These are phyloP conservation scores for Dichotomocladium elegans DNA, from an alignment of 371 early-diverging fungal species.

Conservation along the genomic window DNA sequence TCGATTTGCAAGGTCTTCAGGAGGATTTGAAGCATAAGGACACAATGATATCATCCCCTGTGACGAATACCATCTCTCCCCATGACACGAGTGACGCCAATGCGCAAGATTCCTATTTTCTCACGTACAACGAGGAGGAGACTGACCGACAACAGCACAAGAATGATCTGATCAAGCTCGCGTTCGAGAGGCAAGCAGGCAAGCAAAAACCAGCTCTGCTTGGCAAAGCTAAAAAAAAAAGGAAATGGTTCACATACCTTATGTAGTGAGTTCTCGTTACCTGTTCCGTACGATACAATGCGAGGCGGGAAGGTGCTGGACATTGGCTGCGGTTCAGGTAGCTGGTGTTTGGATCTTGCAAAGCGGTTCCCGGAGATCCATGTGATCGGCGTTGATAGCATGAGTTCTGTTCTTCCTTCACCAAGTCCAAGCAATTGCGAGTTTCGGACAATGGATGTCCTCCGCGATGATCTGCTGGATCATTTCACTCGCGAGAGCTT, in stretches of 20 bases:
- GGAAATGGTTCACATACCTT: background rate
- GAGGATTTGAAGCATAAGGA: too few relatives aligned
- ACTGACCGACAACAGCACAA: constrained; percentile 25
- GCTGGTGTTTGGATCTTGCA: constrained; percentile 35
- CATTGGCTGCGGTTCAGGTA: constrained; percentile 45
- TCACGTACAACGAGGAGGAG: constrained; percentile 16
- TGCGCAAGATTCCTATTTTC: background rate
- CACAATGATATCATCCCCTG: background rate
- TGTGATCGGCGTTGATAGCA: constrained; percentile 24
- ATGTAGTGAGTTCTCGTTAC: constrained; percentile 19
- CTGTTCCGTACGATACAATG: constrained; percentile 14
- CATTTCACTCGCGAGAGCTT: constrained; percentile 5
- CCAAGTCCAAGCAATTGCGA: constrained; percentile 22
- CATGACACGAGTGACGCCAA: background rate
- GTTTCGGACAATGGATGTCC: constrained; percentile 13
- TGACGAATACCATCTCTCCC: background rate
- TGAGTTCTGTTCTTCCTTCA: constrained; percentile 14
- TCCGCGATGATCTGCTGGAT: constrained; percentile 6
- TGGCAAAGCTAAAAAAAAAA: background rate
- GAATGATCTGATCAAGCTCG: constrained; percentile 28
- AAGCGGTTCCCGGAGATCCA: constrained; percentile 17
- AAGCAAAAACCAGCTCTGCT: too few relatives aligned
- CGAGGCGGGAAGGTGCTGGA: constrained; percentile 26
- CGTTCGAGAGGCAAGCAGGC: constrained; percentile 32
- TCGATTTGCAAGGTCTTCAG: constrained; percentile 4